Evolutionary conservation across 169 alveolate species (phyloP), one percentile per base, ranked within the genome.

Genomic region (Besnoitia besnoiti): DNA sequence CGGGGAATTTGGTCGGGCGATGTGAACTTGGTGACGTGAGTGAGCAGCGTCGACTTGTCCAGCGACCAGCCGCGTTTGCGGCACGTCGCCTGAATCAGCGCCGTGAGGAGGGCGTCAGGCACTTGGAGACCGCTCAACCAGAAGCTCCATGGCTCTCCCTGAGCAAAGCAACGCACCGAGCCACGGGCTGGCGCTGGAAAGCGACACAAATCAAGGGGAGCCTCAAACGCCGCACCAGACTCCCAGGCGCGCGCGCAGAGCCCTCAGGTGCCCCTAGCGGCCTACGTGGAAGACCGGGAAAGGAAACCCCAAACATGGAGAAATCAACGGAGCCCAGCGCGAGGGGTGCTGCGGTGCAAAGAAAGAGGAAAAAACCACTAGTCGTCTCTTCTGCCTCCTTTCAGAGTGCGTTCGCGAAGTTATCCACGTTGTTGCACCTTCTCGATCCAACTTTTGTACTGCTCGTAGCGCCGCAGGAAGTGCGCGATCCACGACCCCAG

Each of bases 61-160:
- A 98, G 95, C 35, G 99, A 98, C 98, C 98, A 96, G 35, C 98
- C 98, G 87, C 97, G 97, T 67, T 95, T 94, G 77, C 99, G 94
- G 90, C 99, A 98, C 40, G 99, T 97, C 19, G 98, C 97, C 94
- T 98, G 98, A 44, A 98, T 97, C 85, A 98, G 94, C 14, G 99
- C 98, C 80, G 98, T 96, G 79, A 97, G 89, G 85, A 96, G 95
- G 85, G 98, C 95, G 33, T 98, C 99, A 0, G 99, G 99, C 85
- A 97, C 97, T 91, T 97, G 99, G 55, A 98, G 96, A 5, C 99
- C 99, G 62, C 98, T 95, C 51, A 98, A 94, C 99, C 99, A 98
- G 97, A 98, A 97, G 59, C 97, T 98, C 37, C 95, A 92, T 24
- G 99, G 99, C 75, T 96, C 98, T 42, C 97, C 99, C 90, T 95